Base-by-base conservation (phyloP, 306 rosid species). In the Macrotyloma uniflorum region DNA sequence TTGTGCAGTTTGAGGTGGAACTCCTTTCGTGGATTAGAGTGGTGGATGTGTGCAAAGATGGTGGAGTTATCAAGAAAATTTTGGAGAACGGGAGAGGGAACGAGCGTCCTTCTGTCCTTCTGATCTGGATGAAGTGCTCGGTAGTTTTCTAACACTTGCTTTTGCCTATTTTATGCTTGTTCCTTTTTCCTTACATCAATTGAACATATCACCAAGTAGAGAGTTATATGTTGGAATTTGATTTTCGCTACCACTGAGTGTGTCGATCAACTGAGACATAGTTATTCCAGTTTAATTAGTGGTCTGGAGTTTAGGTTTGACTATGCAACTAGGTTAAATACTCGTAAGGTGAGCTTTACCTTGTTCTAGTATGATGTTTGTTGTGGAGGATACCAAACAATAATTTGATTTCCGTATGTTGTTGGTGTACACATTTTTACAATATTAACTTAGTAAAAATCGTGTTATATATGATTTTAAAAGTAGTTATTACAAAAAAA, bases 81-180 rank as follows among this genome's bases (percentile, higher is more conserved):
- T 16, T 86, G 81, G 89, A 79, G 85, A 85, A 65, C 65, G 90
- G 91, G 61, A 77, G 24, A 6, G 71, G 79, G 58, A 81, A 32
- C 28, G 83, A 82, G 58, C 79, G 64, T 24, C 96, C 96, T 15
- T n/a, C 84, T 71, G 64, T 24, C 96, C 96, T 15, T n/a, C 84
- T 71, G 89, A 83, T 79, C 78, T 84, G 20, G 92, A 89, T 67
- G 88, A 89, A 91, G 93, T 91, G 74, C 88, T 86, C 64, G 97
- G 93, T 91, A 89, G 45, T 36, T 6, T 36, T 79, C 71, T 82
- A 50, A 24, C 53, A 24, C 69, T 74, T 15, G 10, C 11, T 26
- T 26, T 2, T 57, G 3, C 35, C 26, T 23, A 71, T 79, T n/a
- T 19, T 23, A 4, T 67, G 19, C 19, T 20, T 70, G 11, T 57